Evolutionary conservation across 768 basidiomycete species (phyloP).

Genomic region (Trichaptum fuscoviolaceum): DNA sequence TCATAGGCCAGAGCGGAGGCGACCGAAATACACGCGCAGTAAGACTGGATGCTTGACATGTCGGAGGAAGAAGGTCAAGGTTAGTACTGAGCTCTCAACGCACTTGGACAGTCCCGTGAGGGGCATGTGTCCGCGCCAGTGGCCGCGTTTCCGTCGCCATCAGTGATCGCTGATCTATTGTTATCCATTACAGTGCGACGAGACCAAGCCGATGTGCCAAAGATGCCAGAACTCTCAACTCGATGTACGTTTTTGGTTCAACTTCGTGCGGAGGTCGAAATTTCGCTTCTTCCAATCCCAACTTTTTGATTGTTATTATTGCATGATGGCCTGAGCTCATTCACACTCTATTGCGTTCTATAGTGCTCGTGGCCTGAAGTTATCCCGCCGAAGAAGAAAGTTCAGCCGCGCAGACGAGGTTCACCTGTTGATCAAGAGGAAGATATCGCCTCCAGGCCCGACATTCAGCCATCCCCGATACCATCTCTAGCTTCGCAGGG

Average conservation of each 20-base stretch:
- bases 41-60: constrained; percentile 95
- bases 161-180: constrained; percentile 3
- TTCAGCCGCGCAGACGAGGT: constrained; percentile 45
- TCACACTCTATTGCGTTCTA: background rate
- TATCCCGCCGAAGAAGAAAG: constrained; percentile 64
- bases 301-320: background rate
- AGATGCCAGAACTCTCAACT: constrained; percentile 71
- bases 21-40: constrained; percentile 90
- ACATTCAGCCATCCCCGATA: constrained; percentile 66
- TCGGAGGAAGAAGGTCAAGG: constrained; percentile 93
- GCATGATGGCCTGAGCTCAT: background rate
- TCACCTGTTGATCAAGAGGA: background rate
- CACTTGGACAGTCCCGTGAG: constrained; percentile 10
- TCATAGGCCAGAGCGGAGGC: constrained; percentile 57
- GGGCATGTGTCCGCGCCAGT: background rate
- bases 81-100: constrained; percentile 27
- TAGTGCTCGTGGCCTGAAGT: constrained; percentile 86
- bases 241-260: constrained; percentile 59
- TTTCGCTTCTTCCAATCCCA: constrained; percentile 4
- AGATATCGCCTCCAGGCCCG: constrained; percentile 29
- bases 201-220: constrained; percentile 82
- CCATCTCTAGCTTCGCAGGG: constrained; percentile 53
- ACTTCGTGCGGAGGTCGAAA: background rate
- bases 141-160: background rate
- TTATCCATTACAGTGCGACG: constrained; percentile 64